Base-by-base conservation (phyloP, 768 basidiomycete species). In the Daedaleopsis nitida region DNA sequence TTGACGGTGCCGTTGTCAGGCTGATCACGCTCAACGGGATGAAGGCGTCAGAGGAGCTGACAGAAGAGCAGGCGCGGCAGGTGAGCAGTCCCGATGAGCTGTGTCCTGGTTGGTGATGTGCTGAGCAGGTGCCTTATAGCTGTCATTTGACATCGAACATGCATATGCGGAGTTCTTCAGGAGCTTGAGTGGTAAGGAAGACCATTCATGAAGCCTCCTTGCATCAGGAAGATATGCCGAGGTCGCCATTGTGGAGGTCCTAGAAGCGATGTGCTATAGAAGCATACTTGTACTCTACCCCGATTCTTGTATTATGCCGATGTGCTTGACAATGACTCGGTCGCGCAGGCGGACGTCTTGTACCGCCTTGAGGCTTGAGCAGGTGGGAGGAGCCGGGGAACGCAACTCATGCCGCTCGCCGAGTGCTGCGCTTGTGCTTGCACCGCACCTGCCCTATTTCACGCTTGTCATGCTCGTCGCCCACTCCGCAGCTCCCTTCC, bases 71-170 rank as follows among this genome's bases (percentile, higher is more conserved):
- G 69, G 89, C 92, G 3, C 79, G 97, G 60, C 95, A 98, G 83
- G 94, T 91, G 58, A 48, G 79, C 73, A 49, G 12, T 1, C 32
- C 19, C 1, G 55, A 12, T 24, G 8, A 52, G 27, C 27, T 38
- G 2, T 13, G 35, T 21, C 8, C 34, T 32, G n/a, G 12, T 11
- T 13, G 27, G 2, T 21, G 5, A 0, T 27, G 35, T 42, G 34
- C 19, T 35, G 43, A 17, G 23, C 1, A 2, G 62, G 27, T 9
- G 14, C 44, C 16, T 54, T 14, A 6, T 59, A 97, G 92, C 81
- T 98, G 62, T 79, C 93, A n/a, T 98, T 98, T 69, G 96, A 98
- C 69, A 92, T 97, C 55, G 96, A 98, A 66, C 87, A 96, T 68
- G 95, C 96, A 0, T 98, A 98, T 69, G 89, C 91, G 17, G 92